Evolutionary conservation across 2,329 filamentous ascomycete genomes (phyloP).

Genomic region (Hysterium pulicare): DNA sequence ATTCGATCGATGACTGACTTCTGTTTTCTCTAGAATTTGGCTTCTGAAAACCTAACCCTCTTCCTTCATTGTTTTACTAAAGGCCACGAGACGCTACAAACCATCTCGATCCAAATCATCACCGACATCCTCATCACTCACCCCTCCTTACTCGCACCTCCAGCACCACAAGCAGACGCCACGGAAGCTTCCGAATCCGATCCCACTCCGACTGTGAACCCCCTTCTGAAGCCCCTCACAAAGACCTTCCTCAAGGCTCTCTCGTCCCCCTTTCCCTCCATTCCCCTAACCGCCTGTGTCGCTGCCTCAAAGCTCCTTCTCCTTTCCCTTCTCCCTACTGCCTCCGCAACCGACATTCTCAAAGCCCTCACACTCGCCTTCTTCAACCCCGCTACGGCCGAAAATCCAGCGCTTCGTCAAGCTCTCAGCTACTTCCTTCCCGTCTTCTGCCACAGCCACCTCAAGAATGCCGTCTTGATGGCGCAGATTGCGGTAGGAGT

Average conservation of each 20-base stretch:
- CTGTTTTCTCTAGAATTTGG: slow-evolving; percentile 62
- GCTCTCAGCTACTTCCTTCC: slow-evolving; percentile 90
- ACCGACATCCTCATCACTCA: slow-evolving; percentile 91
- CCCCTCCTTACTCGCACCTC: slow-evolving; percentile 70
- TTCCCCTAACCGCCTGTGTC: slow-evolving; percentile 77
- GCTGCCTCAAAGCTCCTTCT: slow-evolving; percentile 85
- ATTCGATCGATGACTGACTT: too few relatives aligned
- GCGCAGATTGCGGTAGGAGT: slow-evolving; percentile 68
- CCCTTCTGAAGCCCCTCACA: slow-evolving; percentile 60
- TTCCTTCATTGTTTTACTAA: slow-evolving; percentile 97
- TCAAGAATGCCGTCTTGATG: slow-evolving; percentile 82
- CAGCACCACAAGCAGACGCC: slow-evolving; percentile 32
- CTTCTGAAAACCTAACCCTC: slow-evolving; percentile 84
- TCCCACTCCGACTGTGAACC: slow-evolving; percentile 24
- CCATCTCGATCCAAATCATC: slow-evolving; percentile 85
- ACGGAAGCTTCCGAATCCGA: slow-evolving; percentile 41
- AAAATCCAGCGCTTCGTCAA: slow-evolving; percentile 80
- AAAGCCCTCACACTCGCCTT: slow-evolving; percentile 81
- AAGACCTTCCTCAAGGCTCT: slow-evolving; percentile 85
- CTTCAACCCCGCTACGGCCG: slow-evolving; percentile 78
- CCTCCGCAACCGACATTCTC: slow-evolving; percentile 63
- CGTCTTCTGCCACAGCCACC: slow-evolving; percentile 83
- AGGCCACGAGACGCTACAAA: slow-evolving; percentile 84
- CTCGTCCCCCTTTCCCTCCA: slow-evolving; percentile 61
- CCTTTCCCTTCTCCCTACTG: slow-evolving; percentile 61